A percentile compares a stretch with the other conserved stretches of the same genome.
phyloP scores from a whole-genome alignment of 768 basidiomycete species.

The Termitomyces sp. region DNA sequence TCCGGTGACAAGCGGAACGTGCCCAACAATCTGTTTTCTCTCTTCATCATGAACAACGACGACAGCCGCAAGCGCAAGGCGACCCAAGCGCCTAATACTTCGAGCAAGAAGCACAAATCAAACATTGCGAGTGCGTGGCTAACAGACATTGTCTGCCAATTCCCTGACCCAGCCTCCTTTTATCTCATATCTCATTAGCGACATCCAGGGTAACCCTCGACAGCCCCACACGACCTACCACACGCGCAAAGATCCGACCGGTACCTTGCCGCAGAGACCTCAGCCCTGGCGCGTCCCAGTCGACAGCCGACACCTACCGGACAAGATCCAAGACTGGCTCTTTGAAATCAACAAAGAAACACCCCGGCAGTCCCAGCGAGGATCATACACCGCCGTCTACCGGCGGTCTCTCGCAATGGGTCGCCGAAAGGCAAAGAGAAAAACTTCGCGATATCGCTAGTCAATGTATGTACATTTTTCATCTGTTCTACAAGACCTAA shows the following conservation, averaged over 20 bases:
- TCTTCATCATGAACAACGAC: neutral
- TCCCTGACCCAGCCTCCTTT: neutral
- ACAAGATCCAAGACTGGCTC: neutral
- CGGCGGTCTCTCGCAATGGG: constrained; percentile 1
- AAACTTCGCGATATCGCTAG: neutral
- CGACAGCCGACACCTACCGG: neutral
- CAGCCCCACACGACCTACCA: neutral
- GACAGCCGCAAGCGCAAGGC: neutral
- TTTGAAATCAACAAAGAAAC: neutral
- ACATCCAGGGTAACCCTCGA: neutral
- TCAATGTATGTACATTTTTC: neutral
- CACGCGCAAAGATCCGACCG: neutral
- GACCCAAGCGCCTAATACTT: neutral
- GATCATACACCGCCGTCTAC: constrained; percentile 3
- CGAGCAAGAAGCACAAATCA: neutral
- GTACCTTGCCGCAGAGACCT: neutral
- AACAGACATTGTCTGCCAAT: neutral
- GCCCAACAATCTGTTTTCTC: neutral
- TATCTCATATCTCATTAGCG: neutral
- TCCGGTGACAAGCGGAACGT: neutral
- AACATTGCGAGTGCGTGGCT: neutral
- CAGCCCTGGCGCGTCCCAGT: neutral
- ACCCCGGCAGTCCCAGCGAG: neutral
- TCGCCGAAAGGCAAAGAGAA: neutral
- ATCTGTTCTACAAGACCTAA: neutral